These are phyloP conservation scores for Suillus spraguei DNA, from an alignment of 768 basidiomycete genomes.

Conservation along the genomic window DNA sequence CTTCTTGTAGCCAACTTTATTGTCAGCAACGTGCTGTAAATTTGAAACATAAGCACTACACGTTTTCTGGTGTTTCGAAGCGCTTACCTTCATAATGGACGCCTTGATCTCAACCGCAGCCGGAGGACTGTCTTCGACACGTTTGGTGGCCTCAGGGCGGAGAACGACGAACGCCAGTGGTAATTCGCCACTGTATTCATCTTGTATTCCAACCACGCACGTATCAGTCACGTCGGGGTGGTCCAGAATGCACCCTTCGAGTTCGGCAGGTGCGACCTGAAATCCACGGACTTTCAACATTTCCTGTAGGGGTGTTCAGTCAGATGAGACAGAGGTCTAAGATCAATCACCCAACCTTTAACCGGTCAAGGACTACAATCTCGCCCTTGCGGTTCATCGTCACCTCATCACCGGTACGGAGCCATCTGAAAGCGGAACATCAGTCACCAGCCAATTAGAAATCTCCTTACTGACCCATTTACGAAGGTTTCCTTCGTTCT, in stretches of 20 bases:
- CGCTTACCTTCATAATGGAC: conserved; percentile 57
- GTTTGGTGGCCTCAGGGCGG: conserved; percentile 38
- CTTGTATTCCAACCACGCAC: conserved; percentile 66
- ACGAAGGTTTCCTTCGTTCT: conserved; percentile 69
- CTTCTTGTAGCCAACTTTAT: conserved; percentile 62
- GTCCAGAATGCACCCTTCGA: conserved; percentile 64
- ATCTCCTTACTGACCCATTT: conserved; percentile 36
- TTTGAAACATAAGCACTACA: conserved; percentile 1
- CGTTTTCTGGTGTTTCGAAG: background rate
- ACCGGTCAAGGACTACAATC: conserved; percentile 68
- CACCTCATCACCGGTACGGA: conserved; percentile 74
- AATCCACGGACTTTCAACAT: conserved; percentile 66
- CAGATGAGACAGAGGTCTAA: background rate
- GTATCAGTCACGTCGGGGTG: conserved; percentile 63
- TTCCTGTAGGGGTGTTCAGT: conserved; percentile 44
- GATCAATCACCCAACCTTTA: conserved; percentile 50
- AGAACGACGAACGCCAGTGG: conserved; percentile 73
- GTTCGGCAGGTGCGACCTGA: conserved; percentile 66
- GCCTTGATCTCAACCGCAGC: conserved; percentile 37
- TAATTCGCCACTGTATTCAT: conserved; percentile 77
- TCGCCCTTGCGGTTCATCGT: conserved; percentile 61
- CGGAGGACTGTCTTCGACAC: conserved; percentile 35
- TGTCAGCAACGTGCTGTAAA: conserved; percentile 55
- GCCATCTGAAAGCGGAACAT: conserved; percentile 46
- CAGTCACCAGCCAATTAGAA: background rate